Evolutionary conservation across 2,329 filamentous ascomycete species (phyloP).

Genomic region (Stemphylium lycopersici): DNA sequence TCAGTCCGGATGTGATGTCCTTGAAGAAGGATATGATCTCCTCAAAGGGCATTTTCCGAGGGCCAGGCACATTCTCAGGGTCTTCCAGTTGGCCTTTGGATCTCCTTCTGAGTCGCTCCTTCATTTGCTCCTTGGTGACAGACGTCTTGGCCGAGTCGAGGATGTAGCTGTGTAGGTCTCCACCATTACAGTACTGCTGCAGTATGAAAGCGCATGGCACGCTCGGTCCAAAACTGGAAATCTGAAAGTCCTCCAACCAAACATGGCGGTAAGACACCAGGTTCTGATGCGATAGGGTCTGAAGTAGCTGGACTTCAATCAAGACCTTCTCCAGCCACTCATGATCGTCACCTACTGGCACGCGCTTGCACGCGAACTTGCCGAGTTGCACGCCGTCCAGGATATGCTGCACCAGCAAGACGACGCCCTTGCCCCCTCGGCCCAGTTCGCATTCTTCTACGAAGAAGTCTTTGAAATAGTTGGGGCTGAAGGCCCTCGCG

Average conservation of each 20-base stretch:
- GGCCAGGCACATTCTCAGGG: slow-evolving; percentile 58
- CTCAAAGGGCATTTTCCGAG: slow-evolving; percentile 73
- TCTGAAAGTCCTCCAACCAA: slow-evolving; percentile 88
- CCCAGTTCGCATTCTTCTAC: slow-evolving; percentile 86
- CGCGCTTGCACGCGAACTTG: slow-evolving; percentile 94
- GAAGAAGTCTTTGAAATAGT: slow-evolving; percentile 94
- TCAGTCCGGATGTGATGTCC: slow-evolving; percentile 90
- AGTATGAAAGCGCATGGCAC: slow-evolving; percentile 96
- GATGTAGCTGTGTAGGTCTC: slow-evolving; percentile 87
- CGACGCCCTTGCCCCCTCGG: slow-evolving; percentile 90
- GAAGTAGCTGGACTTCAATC: slow-evolving; percentile 89
- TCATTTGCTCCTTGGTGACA: slow-evolving; percentile 80
- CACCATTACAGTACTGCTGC: slow-evolving; percentile 95
- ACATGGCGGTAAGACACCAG: slow-evolving; percentile 96
- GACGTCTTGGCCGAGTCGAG: slow-evolving; percentile 69
- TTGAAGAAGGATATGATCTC: slow-evolving; percentile 97
- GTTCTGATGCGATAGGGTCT: slow-evolving; percentile 91
- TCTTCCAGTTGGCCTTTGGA: slow-evolving; percentile 78
- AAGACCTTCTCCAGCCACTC: slow-evolving; percentile 94
- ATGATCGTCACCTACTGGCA: slow-evolving; percentile 92
- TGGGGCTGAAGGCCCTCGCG: slow-evolving; percentile 83
- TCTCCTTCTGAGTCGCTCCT: slow-evolving; percentile 81
- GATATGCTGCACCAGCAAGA: slow-evolving; percentile 89
- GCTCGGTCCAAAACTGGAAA: slow-evolving; percentile 83
- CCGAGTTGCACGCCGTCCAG: slow-evolving; percentile 88